Evolutionary conservation across 805 yeast species (phyloP), one percentile per base, ranked within the genome.

Genomic region (Teunomyces barrocoloradensis): DNA sequence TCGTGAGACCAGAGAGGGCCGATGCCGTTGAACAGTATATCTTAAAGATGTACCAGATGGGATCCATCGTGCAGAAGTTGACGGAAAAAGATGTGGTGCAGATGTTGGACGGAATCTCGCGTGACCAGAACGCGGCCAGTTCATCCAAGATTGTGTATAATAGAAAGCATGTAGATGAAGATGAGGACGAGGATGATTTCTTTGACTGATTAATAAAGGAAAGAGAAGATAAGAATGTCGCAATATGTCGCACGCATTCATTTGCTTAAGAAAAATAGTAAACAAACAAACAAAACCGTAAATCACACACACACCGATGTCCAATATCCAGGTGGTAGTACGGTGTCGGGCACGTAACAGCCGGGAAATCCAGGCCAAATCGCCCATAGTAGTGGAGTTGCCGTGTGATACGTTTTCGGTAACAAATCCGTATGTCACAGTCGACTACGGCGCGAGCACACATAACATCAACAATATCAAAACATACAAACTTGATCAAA

Each of bases 1-100:
- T 94, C 62, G 99, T 92, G 38, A 81, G 91, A 60, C 95, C 95
- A 2, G 98, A 94, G 45, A 75, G 97, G 47, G 98, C 96, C 1
- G 78, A 79, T 44, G 87, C 90, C 2, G 97, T 90, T 11, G 97
- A 92, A 58, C 82, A 84, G 52, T 82, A 92, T 57, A 69, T 92
- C 39, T 68, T 86, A 23, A 81, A 83, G 56, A 68, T 92, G 63
- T 87, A 84, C 6, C 81, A 82, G 50, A 77, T 86, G 54, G 97
- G 97, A 1, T 89, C 86, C 50, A 69, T 92, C 30, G 73, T 80
- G 45, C 77, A 82, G 50, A 88, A 89, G 62, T 73, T 92, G n/a
- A 73, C 77, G 6, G 98, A 94, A 63, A 75, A 79, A 29, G 96
- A 90, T 53, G 78, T 92, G 45, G 96, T 90, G 27, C 84, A 82